A percentile compares a stretch with the other conserved stretches of the same genome.
Conservation (phyloP, 495 filamentous ascomycete genomes). For the Podospora appendiculata region DNA sequence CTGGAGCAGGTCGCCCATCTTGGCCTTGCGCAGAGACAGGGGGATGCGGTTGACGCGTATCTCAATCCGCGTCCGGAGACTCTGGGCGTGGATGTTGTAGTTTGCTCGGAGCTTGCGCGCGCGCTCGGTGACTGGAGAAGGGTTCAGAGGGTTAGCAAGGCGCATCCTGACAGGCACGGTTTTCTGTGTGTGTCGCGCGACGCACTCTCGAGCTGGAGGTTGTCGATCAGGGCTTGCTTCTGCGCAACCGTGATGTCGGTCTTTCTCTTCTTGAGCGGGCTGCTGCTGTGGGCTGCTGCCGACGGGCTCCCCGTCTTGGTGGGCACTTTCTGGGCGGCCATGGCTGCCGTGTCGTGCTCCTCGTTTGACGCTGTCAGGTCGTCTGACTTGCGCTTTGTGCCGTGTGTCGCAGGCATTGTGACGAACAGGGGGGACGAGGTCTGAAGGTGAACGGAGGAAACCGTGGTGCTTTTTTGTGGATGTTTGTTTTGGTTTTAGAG, state of each 20-base stretch:
- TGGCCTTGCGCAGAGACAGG: slow-evolving; percentile 64
- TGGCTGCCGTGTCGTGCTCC: slow-evolving; percentile 20
- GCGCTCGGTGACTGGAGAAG: slow-evolving; percentile 73
- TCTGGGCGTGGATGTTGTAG: slow-evolving; percentile 79
- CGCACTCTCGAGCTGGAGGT: slow-evolving; percentile 87
- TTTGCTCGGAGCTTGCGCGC: slow-evolving; percentile 85
- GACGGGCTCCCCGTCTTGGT: slow-evolving; percentile 36
- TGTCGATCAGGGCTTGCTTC: slow-evolving; percentile 86
- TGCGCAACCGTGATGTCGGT: slow-evolving; percentile 62
- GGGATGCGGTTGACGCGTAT: slow-evolving; percentile 94
- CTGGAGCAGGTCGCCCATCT: slow-evolving; percentile 72
- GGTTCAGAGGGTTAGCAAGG: slow-evolving; percentile 14
- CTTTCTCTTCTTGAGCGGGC: slow-evolving; percentile 52
- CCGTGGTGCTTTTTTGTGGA: background rate
- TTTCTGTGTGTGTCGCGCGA: slow-evolving; percentile 1
- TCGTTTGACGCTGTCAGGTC: slow-evolving; percentile 29
- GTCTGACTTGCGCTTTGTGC: slow-evolving; percentile 56
- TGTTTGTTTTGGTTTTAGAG: slow-evolving; percentile 1
- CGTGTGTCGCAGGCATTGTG: slow-evolving; percentile 46
- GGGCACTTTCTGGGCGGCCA: slow-evolving; percentile 24
- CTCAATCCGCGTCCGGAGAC: slow-evolving; percentile 78
- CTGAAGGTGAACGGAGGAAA: too few relatives aligned
- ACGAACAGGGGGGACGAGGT: background rate
- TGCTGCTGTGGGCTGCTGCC: slow-evolving; percentile 38
- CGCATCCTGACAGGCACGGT: background rate